Evolutionary conservation across 2,329 filamentous ascomycete genomes (phyloP).

Genomic region (Aspergillus glaucus): DNA sequence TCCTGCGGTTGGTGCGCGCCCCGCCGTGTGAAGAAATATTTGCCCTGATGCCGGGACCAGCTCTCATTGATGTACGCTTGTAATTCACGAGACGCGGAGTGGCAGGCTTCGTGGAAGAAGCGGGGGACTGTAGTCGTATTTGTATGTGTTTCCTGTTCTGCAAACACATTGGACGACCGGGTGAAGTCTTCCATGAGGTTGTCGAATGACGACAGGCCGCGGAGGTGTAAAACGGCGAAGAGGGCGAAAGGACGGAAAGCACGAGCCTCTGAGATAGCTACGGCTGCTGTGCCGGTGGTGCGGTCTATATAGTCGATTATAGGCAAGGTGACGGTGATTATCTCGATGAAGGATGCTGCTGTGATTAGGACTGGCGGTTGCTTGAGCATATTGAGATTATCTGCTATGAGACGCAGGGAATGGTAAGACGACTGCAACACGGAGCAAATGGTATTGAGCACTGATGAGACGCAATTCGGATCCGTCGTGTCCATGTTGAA

Average conservation of each 20-base stretch:
- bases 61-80: conserved; percentile 37
- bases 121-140: conserved; percentile 3
- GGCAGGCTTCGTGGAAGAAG: conserved; percentile 20
- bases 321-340: conserved; percentile 35
- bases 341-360: conserved; percentile 34
- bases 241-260: conserved; percentile 36
- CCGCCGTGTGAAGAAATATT: conserved; percentile 42
- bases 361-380: conserved; percentile 35
- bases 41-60: conserved; percentile 42
- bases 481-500: conserved; percentile 42
- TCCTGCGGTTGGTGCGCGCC: conserved; percentile 41
- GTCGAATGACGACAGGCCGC: conserved; percentile 12
- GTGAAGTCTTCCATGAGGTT: conserved; percentile 2
- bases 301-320: conserved; percentile 45
- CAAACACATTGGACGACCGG: not conserved
- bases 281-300: conserved; percentile 17
- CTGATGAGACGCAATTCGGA: conserved; percentile 29
- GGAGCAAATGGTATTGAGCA: conserved; percentile 30
- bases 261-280: conserved; percentile 27
- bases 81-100: conserved; percentile 38
- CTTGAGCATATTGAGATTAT: conserved; percentile 28
- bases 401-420: conserved; percentile 32
- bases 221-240: conserved; percentile 26
- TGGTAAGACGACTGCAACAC: conserved; percentile 34
- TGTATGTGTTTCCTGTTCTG: not conserved